phyloP scores from a whole-genome alignment of 2,329 filamentous ascomycete genomes.

The Aspergillus bombycis region DNA sequence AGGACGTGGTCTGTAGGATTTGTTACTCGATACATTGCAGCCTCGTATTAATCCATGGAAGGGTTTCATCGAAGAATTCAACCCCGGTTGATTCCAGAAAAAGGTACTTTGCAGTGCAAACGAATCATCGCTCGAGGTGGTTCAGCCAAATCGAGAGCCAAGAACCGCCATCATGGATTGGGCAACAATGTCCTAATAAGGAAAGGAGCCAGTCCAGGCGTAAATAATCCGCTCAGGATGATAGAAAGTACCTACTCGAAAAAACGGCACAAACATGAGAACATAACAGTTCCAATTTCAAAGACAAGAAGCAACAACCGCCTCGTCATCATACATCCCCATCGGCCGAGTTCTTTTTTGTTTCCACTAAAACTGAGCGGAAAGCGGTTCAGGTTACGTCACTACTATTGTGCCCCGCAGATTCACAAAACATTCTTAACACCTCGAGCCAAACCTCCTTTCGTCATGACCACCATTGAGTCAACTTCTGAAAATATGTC shows the following conservation, averaged over 20 bases:
- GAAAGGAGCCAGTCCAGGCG: neutral
- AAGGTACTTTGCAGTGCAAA: neutral
- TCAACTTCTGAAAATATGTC: conserved; percentile 30
- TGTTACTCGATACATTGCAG: neutral
- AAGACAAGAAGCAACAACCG: neutral
- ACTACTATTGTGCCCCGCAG: conserved; percentile 5
- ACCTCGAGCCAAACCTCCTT: conserved; percentile 1
- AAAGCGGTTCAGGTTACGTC: conserved; percentile 5
- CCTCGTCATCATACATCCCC: neutral
- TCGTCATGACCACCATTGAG: conserved; percentile 11
- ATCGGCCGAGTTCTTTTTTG: neutral
- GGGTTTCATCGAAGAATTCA: neutral
- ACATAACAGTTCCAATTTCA: neutral
- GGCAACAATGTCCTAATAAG: neutral
- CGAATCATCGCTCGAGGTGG: neutral
- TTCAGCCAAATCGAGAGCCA: neutral
- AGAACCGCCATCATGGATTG: conserved; percentile 1
- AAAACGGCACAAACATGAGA: too few relatives aligned
- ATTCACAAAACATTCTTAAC: conserved; percentile 4
- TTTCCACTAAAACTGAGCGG: neutral
- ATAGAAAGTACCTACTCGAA: neutral
- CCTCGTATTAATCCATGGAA: neutral
- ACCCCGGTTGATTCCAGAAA: neutral
- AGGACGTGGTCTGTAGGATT: neutral
- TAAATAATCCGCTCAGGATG: neutral